These are phyloP conservation scores for Aspergillus hiratsukae DNA, from an alignment of 2,329 filamentous ascomycete genomes.

Conservation along the genomic window DNA sequence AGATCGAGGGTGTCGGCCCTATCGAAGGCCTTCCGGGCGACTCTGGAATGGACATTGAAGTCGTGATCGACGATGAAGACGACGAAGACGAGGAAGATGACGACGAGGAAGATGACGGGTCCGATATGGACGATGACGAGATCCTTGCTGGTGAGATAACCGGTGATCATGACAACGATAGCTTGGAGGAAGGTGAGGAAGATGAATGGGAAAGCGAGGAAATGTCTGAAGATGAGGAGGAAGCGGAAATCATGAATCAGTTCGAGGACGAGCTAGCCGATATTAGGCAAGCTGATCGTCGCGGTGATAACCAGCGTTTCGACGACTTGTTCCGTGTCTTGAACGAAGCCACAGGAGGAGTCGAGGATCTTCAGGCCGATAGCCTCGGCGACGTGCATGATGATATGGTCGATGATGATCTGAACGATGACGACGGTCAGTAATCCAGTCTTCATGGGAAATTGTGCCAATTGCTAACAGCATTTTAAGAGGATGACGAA, in stretches of 20 bases:
- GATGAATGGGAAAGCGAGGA: conserved; percentile 50
- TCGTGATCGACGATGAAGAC: conserved; percentile 74
- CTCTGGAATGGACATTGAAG: conserved; percentile 69
- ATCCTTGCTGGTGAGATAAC: conserved; percentile 53
- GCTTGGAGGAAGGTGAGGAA: conserved; percentile 44
- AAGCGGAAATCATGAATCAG: conserved; percentile 42
- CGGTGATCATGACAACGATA: conserved; percentile 51
- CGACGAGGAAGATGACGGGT: conserved; percentile 55
- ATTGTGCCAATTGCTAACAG: conserved; percentile 15
- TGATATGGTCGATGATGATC: conserved; percentile 50
- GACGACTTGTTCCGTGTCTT: conserved; percentile 45
- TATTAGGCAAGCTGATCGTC: conserved; percentile 37
- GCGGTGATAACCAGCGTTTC: conserved; percentile 40
- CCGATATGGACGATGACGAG: conserved; percentile 55
- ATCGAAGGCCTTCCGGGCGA: conserved; percentile 62
- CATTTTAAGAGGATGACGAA: conserved; percentile 55
- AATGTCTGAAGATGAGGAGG: conserved; percentile 44
- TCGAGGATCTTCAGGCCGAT: conserved; percentile 42
- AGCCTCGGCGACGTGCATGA: conserved; percentile 46
- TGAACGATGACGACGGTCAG: conserved; percentile 55
- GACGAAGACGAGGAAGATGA: conserved; percentile 62
- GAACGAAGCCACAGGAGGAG: conserved; percentile 38
- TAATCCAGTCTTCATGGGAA: conserved; percentile 1
- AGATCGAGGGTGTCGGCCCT: conserved; percentile 72
- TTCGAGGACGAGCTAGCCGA: conserved; percentile 40